phyloP scores from a whole-genome alignment of 2,329 filamentous ascomycete species.

The Colletotrichum sp. region DNA sequence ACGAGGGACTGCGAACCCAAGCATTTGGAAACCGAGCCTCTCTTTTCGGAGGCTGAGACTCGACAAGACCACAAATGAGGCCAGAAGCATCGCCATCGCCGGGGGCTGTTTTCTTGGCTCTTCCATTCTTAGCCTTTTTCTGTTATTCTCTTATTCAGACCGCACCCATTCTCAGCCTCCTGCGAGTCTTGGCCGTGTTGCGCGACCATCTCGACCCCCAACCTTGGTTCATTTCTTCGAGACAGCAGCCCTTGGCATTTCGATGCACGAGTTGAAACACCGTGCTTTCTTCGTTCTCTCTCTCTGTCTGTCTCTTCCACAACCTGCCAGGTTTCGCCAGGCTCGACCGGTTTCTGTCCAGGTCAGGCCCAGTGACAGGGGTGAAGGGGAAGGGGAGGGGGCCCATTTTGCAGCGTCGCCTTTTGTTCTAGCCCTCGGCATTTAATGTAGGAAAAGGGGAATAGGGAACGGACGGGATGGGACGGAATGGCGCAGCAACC shows the following conservation, averaged over 20 bases:
- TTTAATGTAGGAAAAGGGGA: background rate
- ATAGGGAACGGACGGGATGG: slow-evolving; percentile 6
- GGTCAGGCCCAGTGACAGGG: background rate
- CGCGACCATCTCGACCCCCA: background rate
- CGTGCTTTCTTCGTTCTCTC: background rate
- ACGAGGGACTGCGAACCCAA: background rate
- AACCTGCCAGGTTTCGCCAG: background rate
- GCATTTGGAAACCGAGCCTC: background rate
- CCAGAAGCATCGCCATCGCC: slow-evolving; percentile 2
- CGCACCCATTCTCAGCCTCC: background rate
- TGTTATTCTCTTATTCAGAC: background rate
- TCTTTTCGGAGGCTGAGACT: background rate
- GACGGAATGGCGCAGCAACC: slow-evolving; percentile 15
- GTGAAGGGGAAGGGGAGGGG: background rate
- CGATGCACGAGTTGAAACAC: slow-evolving; percentile 20
- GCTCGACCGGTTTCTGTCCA: background rate
- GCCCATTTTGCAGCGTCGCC: background rate
- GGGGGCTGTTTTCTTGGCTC: background rate
- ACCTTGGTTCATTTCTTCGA: slow-evolving; percentile 8
- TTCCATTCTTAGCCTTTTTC: background rate
- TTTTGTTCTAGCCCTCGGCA: slow-evolving; percentile 7
- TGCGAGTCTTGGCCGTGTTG: background rate
- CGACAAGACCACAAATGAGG: background rate
- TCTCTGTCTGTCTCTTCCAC: background rate
- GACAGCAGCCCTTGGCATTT: slow-evolving; percentile 12